Evolutionary conservation across 106 monocot species (phyloP).

Genomic region (Allium cepa): DNA sequence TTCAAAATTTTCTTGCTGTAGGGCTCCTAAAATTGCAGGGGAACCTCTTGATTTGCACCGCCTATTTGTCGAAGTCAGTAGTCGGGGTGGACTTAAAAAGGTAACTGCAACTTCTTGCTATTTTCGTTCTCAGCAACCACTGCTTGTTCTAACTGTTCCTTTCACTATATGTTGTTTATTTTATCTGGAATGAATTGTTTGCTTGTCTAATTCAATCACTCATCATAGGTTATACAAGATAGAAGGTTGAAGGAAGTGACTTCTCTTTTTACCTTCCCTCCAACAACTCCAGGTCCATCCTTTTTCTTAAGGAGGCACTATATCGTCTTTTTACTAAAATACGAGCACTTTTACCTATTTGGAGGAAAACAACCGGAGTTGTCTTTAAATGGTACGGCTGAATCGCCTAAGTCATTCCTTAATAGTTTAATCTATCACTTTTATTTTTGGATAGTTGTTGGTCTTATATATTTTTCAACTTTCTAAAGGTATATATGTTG

Average conservation of each 20-base stretch:
- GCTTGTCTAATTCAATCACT: slow-evolving; percentile 15
- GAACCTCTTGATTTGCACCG: slow-evolving; percentile 19
- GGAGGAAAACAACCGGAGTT: background rate
- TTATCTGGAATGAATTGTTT: slow-evolving; percentile 22
- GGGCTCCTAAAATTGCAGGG: slow-evolving; percentile 27
- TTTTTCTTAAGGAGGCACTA: slow-evolving; percentile 22
- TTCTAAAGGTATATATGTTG: too few relatives aligned
- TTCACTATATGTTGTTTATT: background rate
- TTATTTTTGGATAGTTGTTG: too few relatives aligned
- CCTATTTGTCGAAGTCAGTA: slow-evolving; percentile 28
- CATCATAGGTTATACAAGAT: slow-evolving; percentile 17
- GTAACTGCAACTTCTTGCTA: slow-evolving; percentile 10
- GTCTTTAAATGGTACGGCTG: slow-evolving; percentile 9
- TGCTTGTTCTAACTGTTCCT: slow-evolving; percentile 46
- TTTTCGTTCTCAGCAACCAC: background rate
- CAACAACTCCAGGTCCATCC: slow-evolving; percentile 17
- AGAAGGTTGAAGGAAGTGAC: slow-evolving; percentile 16
- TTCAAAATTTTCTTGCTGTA: too few relatives aligned
- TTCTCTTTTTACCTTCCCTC: slow-evolving; percentile 17
- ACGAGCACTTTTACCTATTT: slow-evolving; percentile 21
- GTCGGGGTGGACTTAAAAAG: slow-evolving; percentile 19
- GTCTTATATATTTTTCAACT: too few relatives aligned
- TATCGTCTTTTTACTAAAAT: slow-evolving; percentile 10
- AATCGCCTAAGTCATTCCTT: too few relatives aligned
- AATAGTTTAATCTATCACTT: too few relatives aligned